Evolutionary conservation across 768 basidiomycete species (phyloP).

Genomic region (Phanerochaete sordida): DNA sequence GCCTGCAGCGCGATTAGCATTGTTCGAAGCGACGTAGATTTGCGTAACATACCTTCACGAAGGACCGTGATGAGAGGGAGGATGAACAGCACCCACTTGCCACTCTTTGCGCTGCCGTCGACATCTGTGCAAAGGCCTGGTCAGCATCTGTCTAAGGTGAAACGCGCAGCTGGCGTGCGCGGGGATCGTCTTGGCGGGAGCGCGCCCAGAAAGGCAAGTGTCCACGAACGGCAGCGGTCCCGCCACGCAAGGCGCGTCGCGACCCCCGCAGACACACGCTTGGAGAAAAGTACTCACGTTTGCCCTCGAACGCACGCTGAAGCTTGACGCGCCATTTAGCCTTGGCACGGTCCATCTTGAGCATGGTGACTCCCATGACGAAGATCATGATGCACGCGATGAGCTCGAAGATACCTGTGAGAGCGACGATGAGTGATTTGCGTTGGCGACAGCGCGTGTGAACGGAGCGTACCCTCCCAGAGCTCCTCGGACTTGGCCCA

Average conservation of each 20-base stretch:
- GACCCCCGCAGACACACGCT: not conserved
- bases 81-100: constrained; percentile 86
- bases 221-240: not conserved
- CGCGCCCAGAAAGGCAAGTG: not conserved
- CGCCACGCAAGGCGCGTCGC: not conserved
- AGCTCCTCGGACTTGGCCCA: constrained; percentile 83
- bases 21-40: not conserved
- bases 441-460: not conserved
- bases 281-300: constrained; percentile 34
- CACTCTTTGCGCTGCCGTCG: constrained; percentile 46
- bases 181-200: not conserved
- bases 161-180: not conserved
- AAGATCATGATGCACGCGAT: constrained; percentile 82
- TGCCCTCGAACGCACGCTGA: constrained; percentile 64
- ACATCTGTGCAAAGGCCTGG: constrained; percentile 29
- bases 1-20: constrained; percentile 32
- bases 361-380: constrained; percentile 91
- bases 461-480: constrained; percentile 75
- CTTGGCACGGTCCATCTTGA: constrained; percentile 92
- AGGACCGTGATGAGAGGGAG: constrained; percentile 91
- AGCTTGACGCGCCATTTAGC: constrained; percentile 95
- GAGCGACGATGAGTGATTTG: not conserved
- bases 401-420: constrained; percentile 61
- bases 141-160: not conserved
- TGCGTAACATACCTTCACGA: constrained; percentile 63